A percentile compares a stretch with the other conserved stretches of the same genome.
phyloP scores from a whole-genome alignment of 257 asterid species.

The Rubia yunnanensis region DNA sequence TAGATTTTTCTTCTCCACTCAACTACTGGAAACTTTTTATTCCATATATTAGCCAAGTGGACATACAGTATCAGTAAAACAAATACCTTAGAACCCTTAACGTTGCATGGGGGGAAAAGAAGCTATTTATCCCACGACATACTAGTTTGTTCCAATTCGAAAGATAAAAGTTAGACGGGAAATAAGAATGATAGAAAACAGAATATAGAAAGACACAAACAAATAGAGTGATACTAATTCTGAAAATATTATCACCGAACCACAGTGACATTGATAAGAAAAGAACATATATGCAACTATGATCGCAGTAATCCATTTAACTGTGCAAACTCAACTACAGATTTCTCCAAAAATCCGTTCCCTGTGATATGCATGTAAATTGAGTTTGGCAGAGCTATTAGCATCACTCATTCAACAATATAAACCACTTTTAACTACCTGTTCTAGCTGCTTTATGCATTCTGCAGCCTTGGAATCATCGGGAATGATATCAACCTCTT shows the following conservation, averaged over 20 bases:
- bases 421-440: conserved; percentile 37
- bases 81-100: not conserved
- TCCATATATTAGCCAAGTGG: not conserved
- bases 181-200: not conserved
- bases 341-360: not conserved
- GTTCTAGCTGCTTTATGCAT: conserved; percentile 70
- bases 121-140: not conserved
- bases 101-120: not conserved
- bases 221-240: not conserved
- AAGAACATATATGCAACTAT: not conserved
- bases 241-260: not conserved
- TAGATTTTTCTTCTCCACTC: not conserved
- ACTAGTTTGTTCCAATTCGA: not conserved
- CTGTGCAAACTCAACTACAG: not conserved
- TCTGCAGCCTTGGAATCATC: conserved; percentile 67
- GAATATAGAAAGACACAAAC: not conserved
- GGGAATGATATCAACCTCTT: conserved; percentile 69
- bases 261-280: too few species aligned
- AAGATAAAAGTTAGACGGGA: not conserved
- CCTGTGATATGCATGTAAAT: not conserved
- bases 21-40: not conserved
- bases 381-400: not conserved
- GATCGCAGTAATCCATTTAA: not conserved
- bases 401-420: not conserved
- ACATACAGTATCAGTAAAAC: too few species aligned